phyloP scores from a whole-genome alignment of 192 early-diverging fungal genomes.

The Funneliformis geosporum region DNA sequence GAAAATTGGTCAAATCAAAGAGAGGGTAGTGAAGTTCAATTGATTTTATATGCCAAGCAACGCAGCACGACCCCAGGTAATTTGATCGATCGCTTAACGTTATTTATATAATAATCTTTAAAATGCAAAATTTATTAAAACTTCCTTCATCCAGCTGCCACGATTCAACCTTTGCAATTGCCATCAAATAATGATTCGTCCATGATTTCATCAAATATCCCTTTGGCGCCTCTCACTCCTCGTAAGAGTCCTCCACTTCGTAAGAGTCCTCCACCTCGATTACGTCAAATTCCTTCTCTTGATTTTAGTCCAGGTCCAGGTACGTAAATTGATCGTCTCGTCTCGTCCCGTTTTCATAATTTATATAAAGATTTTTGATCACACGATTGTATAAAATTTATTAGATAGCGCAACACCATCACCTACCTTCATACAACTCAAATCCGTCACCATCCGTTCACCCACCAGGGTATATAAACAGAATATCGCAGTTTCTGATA shows the following conservation, averaged over 20 bases:
- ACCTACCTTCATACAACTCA: constrained; percentile 29
- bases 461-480: constrained; percentile 24
- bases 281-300: constrained; percentile 16
- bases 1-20: neutral
- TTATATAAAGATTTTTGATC: too few species aligned
- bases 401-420: constrained; percentile 21
- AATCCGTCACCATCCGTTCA: constrained; percentile 27
- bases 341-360: neutral
- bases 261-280: constrained; percentile 31
- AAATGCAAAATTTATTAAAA: neutral
- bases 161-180: neutral
- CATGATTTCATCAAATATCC: neutral
- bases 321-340: neutral
- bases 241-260: constrained; percentile 34
- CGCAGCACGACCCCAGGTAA: neutral
- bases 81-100: neutral
- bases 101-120: too few species aligned
- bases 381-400: neutral
- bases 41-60: constrained; percentile 18
- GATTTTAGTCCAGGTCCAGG: constrained; percentile 26
- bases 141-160: neutral
- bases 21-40: constrained; percentile 15
- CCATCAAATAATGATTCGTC: neutral
- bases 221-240: constrained; percentile 27
- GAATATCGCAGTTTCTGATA: constrained; percentile 29